Conservation (phyloP, 805 yeast genomes). For the Metschnikowia baotianmanensis region DNA sequence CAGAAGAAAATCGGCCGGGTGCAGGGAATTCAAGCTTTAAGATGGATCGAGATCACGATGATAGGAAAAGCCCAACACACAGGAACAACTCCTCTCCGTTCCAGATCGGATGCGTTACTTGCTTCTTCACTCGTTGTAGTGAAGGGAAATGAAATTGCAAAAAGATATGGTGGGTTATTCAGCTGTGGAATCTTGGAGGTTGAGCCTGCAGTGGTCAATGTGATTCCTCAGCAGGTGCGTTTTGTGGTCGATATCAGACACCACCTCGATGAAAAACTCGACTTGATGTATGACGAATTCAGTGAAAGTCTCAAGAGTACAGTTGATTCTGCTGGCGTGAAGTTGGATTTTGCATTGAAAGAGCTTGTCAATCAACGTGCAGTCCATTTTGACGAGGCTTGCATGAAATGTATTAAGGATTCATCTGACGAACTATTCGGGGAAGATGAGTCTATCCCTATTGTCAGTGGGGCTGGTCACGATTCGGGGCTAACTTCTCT, state of each 20-base stretch:
- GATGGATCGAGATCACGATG: conserved; percentile 58
- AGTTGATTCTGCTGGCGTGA: conserved; percentile 29
- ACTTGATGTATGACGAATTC: conserved; percentile 36
- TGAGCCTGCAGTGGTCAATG: conserved; percentile 63
- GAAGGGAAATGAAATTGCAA: conserved; percentile 55
- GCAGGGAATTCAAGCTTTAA: conserved; percentile 62
- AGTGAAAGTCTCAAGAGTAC: conserved; percentile 37
- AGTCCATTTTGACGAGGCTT: conserved; percentile 51
- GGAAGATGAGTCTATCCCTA: conserved; percentile 39
- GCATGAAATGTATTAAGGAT: conserved; percentile 50
- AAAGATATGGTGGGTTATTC: conserved; percentile 49
- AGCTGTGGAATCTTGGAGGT: conserved; percentile 58
- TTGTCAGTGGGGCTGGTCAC: conserved; percentile 72
- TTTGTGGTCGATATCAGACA: conserved; percentile 65
- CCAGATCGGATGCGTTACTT: conserved; percentile 60
- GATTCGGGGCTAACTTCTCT: conserved; percentile 61
- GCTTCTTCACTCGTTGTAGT: conserved; percentile 58
- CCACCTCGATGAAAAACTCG: conserved; percentile 42
- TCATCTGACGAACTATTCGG: conserved; percentile 53
- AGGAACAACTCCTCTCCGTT: conserved; percentile 66
- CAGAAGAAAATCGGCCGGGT: conserved; percentile 62
- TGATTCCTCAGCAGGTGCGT: conserved; percentile 59
- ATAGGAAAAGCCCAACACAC: conserved; percentile 68
- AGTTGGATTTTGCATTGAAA: conserved; percentile 40
- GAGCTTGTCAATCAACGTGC: conserved; percentile 53